Conservation (phyloP, 163 green algal species). For the Chlamydomonas reinhardtii region DNA sequence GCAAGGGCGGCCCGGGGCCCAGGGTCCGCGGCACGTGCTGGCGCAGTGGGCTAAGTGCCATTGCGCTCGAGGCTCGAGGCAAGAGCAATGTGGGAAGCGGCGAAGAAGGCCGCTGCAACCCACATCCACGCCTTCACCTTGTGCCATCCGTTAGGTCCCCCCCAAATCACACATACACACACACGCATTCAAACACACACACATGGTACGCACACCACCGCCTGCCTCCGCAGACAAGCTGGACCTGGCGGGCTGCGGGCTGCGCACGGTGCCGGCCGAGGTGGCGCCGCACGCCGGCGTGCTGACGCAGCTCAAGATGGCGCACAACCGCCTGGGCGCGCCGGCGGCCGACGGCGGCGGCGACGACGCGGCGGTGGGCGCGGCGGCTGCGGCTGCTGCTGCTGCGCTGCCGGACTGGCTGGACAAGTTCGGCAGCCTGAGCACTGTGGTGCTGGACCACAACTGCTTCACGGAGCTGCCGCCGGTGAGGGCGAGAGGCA, state of each 20-base stretch:
- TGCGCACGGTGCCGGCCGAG: conserved; percentile 46
- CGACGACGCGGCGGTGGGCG: conserved; percentile 13
- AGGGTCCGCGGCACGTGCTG: too few relatives aligned
- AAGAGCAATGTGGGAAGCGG: too few relatives aligned
- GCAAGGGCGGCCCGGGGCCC: not conserved
- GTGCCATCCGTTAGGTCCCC: too few relatives aligned
- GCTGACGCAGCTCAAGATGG: conserved; percentile 53
- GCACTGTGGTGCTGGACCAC: conserved; percentile 63
- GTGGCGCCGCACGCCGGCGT: conserved; percentile 29
- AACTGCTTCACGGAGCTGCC: conserved; percentile 47
- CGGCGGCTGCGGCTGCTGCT: too few relatives aligned
- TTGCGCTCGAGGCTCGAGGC: too few relatives aligned
- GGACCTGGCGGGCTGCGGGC: conserved; percentile 55
- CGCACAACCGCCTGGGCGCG: conserved; percentile 59
- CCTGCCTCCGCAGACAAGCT: conserved; percentile 39
- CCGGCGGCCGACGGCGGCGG: not conserved
- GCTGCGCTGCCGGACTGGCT: conserved; percentile 38
- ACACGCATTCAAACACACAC: conserved; percentile 27
- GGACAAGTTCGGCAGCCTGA: conserved; percentile 42
- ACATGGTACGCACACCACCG: not conserved
- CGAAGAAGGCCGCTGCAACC: too few relatives aligned
- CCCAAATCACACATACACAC: not conserved
- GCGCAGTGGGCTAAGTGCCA: too few relatives aligned
- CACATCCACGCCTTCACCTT: too few relatives aligned
- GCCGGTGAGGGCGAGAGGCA: not conserved